Evolutionary conservation across 305 asterid genomes (phyloP).

Genomic region (Solanum aculeatissimum): DNA sequence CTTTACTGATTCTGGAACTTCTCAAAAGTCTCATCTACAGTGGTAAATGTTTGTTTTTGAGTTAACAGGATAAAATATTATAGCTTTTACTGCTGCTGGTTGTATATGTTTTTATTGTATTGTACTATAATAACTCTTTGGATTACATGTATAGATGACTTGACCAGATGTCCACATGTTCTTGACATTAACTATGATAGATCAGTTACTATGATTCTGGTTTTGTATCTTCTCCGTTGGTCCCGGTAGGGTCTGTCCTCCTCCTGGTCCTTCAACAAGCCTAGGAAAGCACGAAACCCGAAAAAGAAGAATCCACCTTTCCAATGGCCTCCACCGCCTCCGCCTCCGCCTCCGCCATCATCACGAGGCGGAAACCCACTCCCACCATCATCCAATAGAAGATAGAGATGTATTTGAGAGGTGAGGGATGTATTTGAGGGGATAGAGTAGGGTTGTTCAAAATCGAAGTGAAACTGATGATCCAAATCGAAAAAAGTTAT

Average conservation of each 20-base stretch:
- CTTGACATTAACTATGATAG: background rate
- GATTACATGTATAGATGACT: background rate
- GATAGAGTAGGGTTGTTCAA: too few relatives aligned
- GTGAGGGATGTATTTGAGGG: too few relatives aligned
- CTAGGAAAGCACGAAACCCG: conserved; percentile 64
- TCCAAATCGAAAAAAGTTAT: too few relatives aligned
- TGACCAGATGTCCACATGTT: background rate
- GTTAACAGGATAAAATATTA: background rate
- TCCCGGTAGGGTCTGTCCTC: conserved; percentile 39
- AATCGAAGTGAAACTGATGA: too few relatives aligned
- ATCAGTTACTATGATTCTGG: background rate
- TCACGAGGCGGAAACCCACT: conserved; percentile 72
- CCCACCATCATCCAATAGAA: conserved; percentile 38
- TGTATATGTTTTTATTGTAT: background rate
- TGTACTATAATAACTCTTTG: background rate
- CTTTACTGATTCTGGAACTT: background rate
- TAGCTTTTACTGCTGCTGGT: background rate
- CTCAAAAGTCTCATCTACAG: background rate
- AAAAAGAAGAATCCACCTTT: conserved; percentile 79
- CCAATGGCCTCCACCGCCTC: conserved; percentile 72
- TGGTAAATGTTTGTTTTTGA: conserved; percentile 5
- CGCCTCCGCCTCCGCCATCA: conserved; percentile 73
- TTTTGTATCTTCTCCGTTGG: conserved; percentile 8
- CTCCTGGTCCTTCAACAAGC: conserved; percentile 65
- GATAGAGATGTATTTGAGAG: too few relatives aligned